phyloP scores from a whole-genome alignment of 495 filamentous ascomycete species.

The Venustampulla echinocandica region DNA sequence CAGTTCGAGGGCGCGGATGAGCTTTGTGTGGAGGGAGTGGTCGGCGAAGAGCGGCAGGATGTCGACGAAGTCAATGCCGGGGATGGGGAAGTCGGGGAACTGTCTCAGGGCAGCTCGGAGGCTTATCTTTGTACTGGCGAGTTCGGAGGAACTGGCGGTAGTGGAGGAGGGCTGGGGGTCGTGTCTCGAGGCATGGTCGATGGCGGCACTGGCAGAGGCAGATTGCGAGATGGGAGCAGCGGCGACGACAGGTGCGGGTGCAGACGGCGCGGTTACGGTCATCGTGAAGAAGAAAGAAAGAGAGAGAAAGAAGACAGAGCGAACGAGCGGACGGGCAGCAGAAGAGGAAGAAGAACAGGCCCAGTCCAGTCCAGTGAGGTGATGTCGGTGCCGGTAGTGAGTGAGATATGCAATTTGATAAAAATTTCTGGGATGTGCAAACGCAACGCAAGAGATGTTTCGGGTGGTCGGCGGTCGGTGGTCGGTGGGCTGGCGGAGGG shows the following conservation, averaged over 20 bases:
- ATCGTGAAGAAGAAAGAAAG: slow-evolving; percentile 47
- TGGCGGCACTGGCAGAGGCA: no score
- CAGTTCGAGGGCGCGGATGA: slow-evolving; percentile 81
- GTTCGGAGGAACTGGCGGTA: slow-evolving; percentile 74
- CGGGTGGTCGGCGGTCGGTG: no score
- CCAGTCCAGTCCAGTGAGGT: no score
- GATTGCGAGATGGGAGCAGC: slow-evolving; percentile 17
- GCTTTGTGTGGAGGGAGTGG: slow-evolving; percentile 59
- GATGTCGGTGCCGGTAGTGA: slow-evolving; percentile 9
- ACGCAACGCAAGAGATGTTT: not conserved
- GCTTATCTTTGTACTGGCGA: slow-evolving; percentile 86
- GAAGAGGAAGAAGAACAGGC: no score
- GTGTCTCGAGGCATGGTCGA: slow-evolving; percentile 49
- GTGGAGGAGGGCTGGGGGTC: slow-evolving; percentile 43
- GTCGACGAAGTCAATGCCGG: slow-evolving; percentile 95
- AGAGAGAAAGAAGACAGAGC: slow-evolving; percentile 24
- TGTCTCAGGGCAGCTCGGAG: slow-evolving; percentile 39
- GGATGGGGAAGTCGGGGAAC: slow-evolving; percentile 88
- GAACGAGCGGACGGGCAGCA: no score
- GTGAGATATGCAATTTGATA: slow-evolving; percentile 22
- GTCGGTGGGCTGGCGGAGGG: no score
- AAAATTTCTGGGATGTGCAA: slow-evolving; percentile 10
- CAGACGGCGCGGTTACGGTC: slow-evolving; percentile 43
- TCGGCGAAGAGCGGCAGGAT: slow-evolving; percentile 94
- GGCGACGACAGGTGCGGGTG: slow-evolving; percentile 1